A percentile compares a stretch with the other conserved stretches of the same genome.
These are phyloP conservation scores for Fusarium sp. DNA, from an alignment of 2,329 filamentous ascomycete species.

Conservation along the genomic window DNA sequence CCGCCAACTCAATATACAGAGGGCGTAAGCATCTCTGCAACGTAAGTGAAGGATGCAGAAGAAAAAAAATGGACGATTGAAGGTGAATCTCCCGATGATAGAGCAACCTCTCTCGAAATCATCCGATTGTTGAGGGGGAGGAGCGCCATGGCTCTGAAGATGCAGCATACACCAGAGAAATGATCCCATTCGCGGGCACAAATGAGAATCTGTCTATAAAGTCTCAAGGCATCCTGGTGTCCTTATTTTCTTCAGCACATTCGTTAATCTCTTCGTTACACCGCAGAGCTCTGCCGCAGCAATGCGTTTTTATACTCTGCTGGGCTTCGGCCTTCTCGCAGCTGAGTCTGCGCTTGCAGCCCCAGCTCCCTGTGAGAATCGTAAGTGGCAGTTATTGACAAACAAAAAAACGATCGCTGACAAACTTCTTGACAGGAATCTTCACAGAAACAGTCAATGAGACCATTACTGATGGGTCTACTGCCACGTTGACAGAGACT, in stretches of 20 bases:
- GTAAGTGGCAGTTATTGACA: not conserved
- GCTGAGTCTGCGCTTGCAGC: constrained; percentile 21
- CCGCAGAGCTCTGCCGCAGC: constrained; percentile 1
- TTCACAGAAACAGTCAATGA: not conserved
- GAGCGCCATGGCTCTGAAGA: constrained; percentile 1
- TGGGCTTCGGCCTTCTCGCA: constrained; percentile 18
- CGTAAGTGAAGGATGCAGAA: not conserved
- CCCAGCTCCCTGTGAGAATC: no score
- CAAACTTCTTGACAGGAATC: not conserved
- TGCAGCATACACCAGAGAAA: not conserved
- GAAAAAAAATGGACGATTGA: not conserved
- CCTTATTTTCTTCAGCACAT: not conserved
- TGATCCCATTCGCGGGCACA: not conserved
- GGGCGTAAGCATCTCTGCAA: not conserved
- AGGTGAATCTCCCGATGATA: no score
- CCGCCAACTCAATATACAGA: not conserved
- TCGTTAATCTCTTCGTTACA: not conserved
- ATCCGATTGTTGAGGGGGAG: not conserved
- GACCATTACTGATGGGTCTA: not conserved
- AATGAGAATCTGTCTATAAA: constrained; percentile 6
- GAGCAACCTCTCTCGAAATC: not conserved
- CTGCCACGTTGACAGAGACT: not conserved
- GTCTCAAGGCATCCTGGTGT: not conserved
- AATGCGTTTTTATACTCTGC: constrained; percentile 11
- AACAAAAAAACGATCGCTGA: not conserved